Evolutionary conservation across 768 basidiomycete genomes (phyloP).

Genomic region (Rhodotorula babjevae): DNA sequence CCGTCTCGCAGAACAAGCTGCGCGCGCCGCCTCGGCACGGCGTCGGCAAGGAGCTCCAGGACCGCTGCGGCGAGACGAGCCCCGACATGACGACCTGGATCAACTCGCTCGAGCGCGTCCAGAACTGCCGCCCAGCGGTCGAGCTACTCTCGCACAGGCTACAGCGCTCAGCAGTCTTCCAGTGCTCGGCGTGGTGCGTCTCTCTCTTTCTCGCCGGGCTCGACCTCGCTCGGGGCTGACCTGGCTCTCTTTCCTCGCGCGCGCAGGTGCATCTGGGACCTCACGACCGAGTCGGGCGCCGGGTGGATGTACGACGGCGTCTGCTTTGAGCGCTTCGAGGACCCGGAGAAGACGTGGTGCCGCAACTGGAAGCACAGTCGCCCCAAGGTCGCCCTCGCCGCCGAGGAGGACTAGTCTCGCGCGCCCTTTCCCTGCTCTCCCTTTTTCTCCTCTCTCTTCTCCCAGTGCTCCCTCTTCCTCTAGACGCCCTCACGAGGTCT

Average conservation of each 20-base stretch:
- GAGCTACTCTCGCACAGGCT: background rate
- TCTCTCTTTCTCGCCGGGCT: background rate
- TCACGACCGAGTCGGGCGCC: background rate
- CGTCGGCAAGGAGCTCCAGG: background rate
- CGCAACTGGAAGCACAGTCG: background rate
- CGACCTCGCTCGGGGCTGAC: background rate
- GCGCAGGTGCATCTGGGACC: constrained; percentile 4
- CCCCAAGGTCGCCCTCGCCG: background rate
- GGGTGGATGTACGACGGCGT: background rate
- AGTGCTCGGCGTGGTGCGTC: constrained; percentile 1
- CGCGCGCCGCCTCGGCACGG: background rate
- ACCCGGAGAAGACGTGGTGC: background rate
- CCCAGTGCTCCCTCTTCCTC: too few relatives aligned
- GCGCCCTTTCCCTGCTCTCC: too few relatives aligned
- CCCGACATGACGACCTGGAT: background rate
- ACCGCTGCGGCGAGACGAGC: constrained; percentile 4
- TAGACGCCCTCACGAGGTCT: too few relatives aligned
- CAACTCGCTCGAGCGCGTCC: background rate
- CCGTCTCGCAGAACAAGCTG: background rate
- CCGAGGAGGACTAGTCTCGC: background rate
- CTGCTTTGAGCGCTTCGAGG: background rate
- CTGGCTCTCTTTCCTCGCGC: too few relatives aligned
- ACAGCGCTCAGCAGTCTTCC: background rate
- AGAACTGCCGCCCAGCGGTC: background rate
- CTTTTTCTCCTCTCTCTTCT: too few relatives aligned